A percentile compares a stretch with the other conserved stretches of the same genome.
phyloP scores from a whole-genome alignment of 345 rosid genomes.

The Boechera divaricarpa region DNA sequence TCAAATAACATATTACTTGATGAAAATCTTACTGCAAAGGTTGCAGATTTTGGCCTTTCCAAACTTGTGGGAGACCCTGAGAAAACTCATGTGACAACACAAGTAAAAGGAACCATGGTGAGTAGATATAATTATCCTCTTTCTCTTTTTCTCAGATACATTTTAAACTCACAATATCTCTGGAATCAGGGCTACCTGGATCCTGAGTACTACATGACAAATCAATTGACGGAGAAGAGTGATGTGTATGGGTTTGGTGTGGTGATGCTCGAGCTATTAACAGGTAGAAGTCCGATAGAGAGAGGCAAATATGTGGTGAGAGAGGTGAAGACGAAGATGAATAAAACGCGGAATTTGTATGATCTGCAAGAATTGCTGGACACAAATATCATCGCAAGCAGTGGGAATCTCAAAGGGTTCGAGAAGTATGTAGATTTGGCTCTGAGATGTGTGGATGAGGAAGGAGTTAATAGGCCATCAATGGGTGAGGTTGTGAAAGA shows the following conservation, averaged over 20 bases:
- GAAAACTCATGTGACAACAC: slow-evolving; percentile 79
- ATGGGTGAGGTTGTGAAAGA: slow-evolving; percentile 81
- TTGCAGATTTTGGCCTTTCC: slow-evolving; percentile 93
- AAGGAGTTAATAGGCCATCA: slow-evolving; percentile 64
- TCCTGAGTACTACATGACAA: slow-evolving; percentile 96
- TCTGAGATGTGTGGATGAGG: slow-evolving; percentile 66
- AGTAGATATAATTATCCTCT: slow-evolving; percentile 35
- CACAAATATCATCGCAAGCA: slow-evolving; percentile 53
- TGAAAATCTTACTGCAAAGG: slow-evolving; percentile 79
- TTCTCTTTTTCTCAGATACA: neutral
- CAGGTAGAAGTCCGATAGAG: slow-evolving; percentile 78
- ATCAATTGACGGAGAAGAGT: slow-evolving; percentile 87
- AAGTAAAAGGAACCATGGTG: slow-evolving; percentile 98
- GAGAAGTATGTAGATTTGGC: slow-evolving; percentile 69
- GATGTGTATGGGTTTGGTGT: slow-evolving; percentile 97
- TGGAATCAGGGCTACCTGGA: slow-evolving; percentile 77
- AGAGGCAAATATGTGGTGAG: slow-evolving; percentile 82
- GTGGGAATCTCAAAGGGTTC: slow-evolving; percentile 58
- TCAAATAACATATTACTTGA: slow-evolving; percentile 83
- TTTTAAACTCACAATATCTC: neutral
- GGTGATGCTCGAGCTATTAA: slow-evolving; percentile 73
- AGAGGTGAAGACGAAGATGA: slow-evolving; percentile 68
- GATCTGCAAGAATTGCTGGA: slow-evolving; percentile 74
- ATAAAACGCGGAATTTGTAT: slow-evolving; percentile 58
- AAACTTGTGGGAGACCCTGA: slow-evolving; percentile 66